These are phyloP conservation scores for Leccinum longicurvipes DNA, from an alignment of 768 basidiomycete species.

Conservation along the genomic window DNA sequence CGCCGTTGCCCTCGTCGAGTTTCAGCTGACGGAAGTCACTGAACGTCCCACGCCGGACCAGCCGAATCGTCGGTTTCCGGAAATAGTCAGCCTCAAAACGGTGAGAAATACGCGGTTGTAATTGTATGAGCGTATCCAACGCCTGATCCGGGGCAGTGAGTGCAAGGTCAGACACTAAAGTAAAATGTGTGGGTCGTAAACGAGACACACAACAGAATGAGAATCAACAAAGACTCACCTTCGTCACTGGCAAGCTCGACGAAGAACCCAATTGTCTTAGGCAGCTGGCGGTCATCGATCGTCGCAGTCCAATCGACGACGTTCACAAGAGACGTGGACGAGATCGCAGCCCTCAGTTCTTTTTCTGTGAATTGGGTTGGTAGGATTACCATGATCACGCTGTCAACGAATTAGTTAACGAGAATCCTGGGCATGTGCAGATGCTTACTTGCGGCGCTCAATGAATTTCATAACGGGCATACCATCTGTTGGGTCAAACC, in stretches of 20 bases:
- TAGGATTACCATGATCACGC: background rate
- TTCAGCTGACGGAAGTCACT: background rate
- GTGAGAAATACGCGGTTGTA: too few relatives aligned
- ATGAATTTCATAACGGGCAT: too few relatives aligned
- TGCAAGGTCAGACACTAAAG: background rate
- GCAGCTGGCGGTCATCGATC: conserved; percentile 1
- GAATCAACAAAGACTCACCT: background rate
- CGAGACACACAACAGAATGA: background rate
- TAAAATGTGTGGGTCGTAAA: background rate
- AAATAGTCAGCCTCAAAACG: background rate
- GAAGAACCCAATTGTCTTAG: conserved; percentile 4
- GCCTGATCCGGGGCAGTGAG: too few relatives aligned
- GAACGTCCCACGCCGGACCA: background rate
- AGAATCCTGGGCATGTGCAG: too few relatives aligned
- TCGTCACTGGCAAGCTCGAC: background rate
- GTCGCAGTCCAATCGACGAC: background rate
- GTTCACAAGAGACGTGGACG: background rate
- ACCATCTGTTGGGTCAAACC: too few relatives aligned
- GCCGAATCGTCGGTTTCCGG: background rate
- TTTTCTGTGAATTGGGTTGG: background rate
- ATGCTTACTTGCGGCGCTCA: too few relatives aligned
- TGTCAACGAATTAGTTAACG: background rate
- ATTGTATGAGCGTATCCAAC: too few relatives aligned
- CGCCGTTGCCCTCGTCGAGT: background rate
- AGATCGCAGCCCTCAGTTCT: background rate